phyloP scores from a whole-genome alignment of 257 asterid genomes.

The Penstemon davidsonii region DNA sequence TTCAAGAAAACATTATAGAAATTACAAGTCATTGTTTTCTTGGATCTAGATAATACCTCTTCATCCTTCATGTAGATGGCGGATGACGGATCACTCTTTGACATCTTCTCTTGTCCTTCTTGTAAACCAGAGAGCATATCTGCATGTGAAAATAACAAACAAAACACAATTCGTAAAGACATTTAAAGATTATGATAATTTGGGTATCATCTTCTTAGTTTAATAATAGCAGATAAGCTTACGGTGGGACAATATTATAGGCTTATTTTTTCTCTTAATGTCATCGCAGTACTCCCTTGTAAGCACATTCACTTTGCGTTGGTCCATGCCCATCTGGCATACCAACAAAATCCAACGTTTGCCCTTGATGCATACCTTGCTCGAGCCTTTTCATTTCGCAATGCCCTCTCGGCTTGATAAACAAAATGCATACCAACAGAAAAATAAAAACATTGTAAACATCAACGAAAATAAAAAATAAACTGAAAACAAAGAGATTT shows the following conservation, averaged over 20 bases:
- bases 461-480: too few relatives aligned
- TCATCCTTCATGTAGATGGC: conserved; percentile 88
- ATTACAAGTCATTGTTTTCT: neutral
- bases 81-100: conserved; percentile 78
- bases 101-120: conserved; percentile 90
- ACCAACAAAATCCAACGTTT: too few relatives aligned
- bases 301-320: conserved; percentile 80
- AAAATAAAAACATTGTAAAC: too few relatives aligned
- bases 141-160: conserved; percentile 32
- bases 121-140: conserved; percentile 90
- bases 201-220: conserved; percentile 9
- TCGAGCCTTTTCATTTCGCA: too few relatives aligned
- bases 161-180: neutral
- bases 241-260: conserved; percentile 83
- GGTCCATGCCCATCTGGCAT: conserved; percentile 91
- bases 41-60: conserved; percentile 53
- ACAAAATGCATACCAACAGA: too few relatives aligned
- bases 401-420: too few relatives aligned
- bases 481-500: too few relatives aligned
- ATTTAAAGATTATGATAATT: neutral
- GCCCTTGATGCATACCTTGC: too few relatives aligned
- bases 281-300: conserved; percentile 91
- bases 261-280: conserved; percentile 79
- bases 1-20: neutral
- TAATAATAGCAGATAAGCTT: conserved; percentile 25